These are phyloP conservation scores for Picea abies DNA, from an alignment of 83 land plant species.

Conservation along the genomic window DNA sequence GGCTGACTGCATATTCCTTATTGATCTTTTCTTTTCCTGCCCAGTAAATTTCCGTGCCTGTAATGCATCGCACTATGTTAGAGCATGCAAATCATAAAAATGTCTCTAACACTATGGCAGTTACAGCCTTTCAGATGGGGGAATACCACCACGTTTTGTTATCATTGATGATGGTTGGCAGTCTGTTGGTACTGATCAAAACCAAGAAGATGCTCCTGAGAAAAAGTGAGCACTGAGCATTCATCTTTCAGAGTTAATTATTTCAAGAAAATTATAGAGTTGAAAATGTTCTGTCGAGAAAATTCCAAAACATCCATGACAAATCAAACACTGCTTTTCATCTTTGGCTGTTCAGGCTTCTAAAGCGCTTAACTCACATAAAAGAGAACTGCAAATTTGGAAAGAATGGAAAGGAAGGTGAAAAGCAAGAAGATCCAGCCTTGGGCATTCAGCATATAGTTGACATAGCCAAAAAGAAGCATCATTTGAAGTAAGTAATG, in stretches of 20 bases:
- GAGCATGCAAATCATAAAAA: background rate
- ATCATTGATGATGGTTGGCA: constrained; percentile 93
- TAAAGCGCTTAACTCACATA: constrained; percentile 61
- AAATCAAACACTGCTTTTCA: background rate
- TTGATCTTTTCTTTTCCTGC: too few relatives aligned
- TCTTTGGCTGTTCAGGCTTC: constrained; percentile 17
- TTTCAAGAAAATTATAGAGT: background rate
- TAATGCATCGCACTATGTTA: background rate
- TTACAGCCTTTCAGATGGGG: constrained; percentile 51
- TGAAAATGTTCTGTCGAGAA: background rate
- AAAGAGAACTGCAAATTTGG: constrained; percentile 75
- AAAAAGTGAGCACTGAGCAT: constrained; percentile 2
- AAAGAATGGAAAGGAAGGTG: constrained; percentile 29
- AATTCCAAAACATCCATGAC: background rate
- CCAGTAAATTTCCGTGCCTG: background rate
- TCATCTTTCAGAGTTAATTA: background rate
- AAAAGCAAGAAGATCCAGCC: constrained; percentile 45
- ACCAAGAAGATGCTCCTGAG: constrained; percentile 3
- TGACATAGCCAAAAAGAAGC: constrained; percentile 48
- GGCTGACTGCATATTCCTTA: too few relatives aligned
- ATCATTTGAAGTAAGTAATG: constrained; percentile 58
- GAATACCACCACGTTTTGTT: constrained; percentile 72
- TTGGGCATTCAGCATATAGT: constrained; percentile 68
- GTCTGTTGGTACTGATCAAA: constrained; percentile 49
- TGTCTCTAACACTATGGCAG: background rate